These are phyloP conservation scores for Penicillium sp. DNA, from an alignment of 2,329 filamentous ascomycete genomes.

Conservation along the genomic window DNA sequence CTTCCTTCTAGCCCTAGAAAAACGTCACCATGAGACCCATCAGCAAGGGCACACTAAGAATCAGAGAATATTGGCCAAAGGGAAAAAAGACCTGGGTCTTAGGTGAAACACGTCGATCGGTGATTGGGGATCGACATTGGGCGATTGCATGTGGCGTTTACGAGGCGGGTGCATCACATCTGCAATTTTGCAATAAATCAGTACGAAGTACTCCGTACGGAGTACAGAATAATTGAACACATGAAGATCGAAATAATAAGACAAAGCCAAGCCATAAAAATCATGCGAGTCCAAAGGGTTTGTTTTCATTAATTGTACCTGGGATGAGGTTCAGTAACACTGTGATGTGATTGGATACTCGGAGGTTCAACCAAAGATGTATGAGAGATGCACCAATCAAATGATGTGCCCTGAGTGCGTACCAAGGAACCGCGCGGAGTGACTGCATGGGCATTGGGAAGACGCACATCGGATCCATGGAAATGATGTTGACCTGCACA, in stretches of 20 bases:
- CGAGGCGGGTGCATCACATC: conserved; percentile 5
- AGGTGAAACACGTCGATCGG: conserved; percentile 7
- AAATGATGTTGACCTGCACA: neutral
- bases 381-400: neutral
- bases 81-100: conserved; percentile 1
- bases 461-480: neutral
- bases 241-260: too few species aligned
- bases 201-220: too few species aligned
- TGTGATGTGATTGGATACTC: conserved; percentile 1
- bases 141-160: conserved; percentile 1
- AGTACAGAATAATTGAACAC: too few species aligned
- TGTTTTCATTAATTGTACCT: conserved; percentile 2
- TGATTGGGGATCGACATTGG: neutral
- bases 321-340: neutral
- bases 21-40: conserved; percentile 1
- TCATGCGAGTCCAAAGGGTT: neutral
- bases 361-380: neutral
- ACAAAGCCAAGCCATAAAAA: too few species aligned
- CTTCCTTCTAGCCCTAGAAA: conserved; percentile 8
- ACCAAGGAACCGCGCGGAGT: conserved; percentile 3
- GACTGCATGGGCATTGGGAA: neutral
- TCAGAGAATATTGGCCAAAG: neutral
- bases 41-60: neutral
- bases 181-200: neutral
- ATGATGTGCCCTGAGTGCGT: neutral